These are phyloP conservation scores for Sclerotinia minor DNA, from an alignment of 2,329 filamentous ascomycete species.

Conservation along the genomic window DNA sequence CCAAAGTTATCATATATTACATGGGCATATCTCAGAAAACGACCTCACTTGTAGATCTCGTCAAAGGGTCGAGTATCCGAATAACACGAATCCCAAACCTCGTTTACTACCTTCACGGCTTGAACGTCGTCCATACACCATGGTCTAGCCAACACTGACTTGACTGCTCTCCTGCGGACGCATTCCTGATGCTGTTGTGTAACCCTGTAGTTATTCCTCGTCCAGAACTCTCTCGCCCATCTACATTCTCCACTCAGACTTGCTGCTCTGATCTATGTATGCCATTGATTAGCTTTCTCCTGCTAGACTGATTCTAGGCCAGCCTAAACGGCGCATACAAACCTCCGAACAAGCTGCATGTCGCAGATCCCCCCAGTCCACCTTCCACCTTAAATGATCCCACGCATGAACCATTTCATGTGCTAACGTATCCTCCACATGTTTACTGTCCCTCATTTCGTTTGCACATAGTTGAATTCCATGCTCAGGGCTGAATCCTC, in stretches of 20 bases:
- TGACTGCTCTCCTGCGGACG: slow-evolving; percentile 76
- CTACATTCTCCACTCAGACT: slow-evolving; percentile 93
- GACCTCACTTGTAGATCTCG: slow-evolving; percentile 78
- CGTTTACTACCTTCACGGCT: slow-evolving; percentile 84
- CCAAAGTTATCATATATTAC: slow-evolving; percentile 17
- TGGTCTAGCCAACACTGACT: slow-evolving; percentile 76
- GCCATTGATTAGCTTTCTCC: slow-evolving; percentile 29
- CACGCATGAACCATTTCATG: slow-evolving; percentile 99
- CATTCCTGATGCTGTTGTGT: slow-evolving; percentile 94
- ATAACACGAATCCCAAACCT: slow-evolving; percentile 99
- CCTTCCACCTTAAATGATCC: slow-evolving; percentile 88
- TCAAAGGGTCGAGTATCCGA: slow-evolving; percentile 92
- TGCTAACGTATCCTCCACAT: slow-evolving; percentile 89
- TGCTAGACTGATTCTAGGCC: background rate
- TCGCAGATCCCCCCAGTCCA: slow-evolving; percentile 77
- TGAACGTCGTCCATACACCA: slow-evolving; percentile 82
- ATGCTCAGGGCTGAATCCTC: slow-evolving; percentile 82
- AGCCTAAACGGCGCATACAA: slow-evolving; percentile 35
- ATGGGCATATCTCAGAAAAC: slow-evolving; percentile 11
- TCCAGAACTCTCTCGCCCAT: slow-evolving; percentile 83
- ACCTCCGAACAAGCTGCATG: slow-evolving; percentile 96
- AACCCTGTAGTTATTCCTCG: slow-evolving; percentile 79
- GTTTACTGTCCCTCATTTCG: slow-evolving; percentile 74
- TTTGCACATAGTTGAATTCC: slow-evolving; percentile 94
- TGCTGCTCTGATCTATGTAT: slow-evolving; percentile 81